Evolutionary conservation across 768 basidiomycete genomes (phyloP).

Genomic region (Psilocybe azurescens): DNA sequence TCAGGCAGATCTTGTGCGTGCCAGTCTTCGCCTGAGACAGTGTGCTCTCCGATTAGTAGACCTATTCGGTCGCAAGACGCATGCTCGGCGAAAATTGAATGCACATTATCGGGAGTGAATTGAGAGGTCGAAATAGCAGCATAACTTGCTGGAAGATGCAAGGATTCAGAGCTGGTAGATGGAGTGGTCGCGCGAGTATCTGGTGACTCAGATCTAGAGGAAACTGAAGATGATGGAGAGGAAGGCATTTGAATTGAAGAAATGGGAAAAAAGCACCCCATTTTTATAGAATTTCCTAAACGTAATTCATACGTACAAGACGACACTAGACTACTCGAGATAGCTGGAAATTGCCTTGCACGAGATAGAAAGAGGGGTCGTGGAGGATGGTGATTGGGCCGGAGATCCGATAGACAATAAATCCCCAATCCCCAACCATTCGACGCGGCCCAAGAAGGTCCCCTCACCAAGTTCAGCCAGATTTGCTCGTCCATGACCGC

Average conservation of each 20-base stretch:
- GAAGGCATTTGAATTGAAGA: background rate
- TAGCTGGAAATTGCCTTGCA: constrained; percentile 5
- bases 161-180: constrained; percentile 26
- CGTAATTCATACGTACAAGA: constrained; percentile 28
- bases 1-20: background rate
- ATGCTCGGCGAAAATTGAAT: constrained; percentile 38
- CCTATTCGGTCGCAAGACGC: constrained; percentile 34
- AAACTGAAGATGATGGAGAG: constrained; percentile 38
- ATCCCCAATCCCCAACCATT: constrained; percentile 21
- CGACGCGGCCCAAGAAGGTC: background rate
- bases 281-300: constrained; percentile 32
- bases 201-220: constrained; percentile 37
- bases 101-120: constrained; percentile 27
- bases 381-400: constrained; percentile 14
- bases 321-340: constrained; percentile 15
- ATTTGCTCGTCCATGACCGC: constrained; percentile 19
- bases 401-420: constrained; percentile 17
- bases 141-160: constrained; percentile 24
- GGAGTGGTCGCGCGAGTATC: constrained; percentile 42
- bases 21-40: constrained; percentile 15
- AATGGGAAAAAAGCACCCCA: constrained; percentile 15
- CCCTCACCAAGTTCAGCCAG: constrained; percentile 12
- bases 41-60: constrained; percentile 32
- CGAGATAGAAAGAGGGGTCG: constrained; percentile 1
- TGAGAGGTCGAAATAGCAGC: constrained; percentile 27